A percentile compares a stretch with the other conserved stretches of the same genome.
phyloP scores from a whole-genome alignment of 2,329 filamentous ascomycete genomes.

The Fusarium verticillioides region DNA sequence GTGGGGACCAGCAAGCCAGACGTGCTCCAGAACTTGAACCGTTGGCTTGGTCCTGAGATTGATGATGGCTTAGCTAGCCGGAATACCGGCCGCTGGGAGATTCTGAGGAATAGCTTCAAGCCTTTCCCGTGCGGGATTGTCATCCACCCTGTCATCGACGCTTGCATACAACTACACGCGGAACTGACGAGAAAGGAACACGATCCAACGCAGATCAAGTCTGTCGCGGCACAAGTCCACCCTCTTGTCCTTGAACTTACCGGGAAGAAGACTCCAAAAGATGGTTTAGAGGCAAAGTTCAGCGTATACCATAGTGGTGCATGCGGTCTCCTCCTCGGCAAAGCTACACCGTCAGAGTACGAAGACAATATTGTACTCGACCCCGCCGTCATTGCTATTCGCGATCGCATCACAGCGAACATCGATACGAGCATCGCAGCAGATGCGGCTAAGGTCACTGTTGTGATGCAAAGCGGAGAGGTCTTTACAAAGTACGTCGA shows the following conservation, averaged over 20 bases:
- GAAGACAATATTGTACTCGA: background rate
- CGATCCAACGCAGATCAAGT: background rate
- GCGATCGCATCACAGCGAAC: background rate
- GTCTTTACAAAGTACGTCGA: background rate
- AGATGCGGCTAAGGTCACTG: background rate
- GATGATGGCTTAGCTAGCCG: background rate
- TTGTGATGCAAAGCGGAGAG: rapidly evolving
- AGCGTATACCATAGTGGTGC: constrained; percentile 11
- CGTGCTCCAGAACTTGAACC: background rate
- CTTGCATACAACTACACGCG: background rate
- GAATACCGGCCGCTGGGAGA: background rate
- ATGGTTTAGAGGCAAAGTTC: constrained; percentile 1
- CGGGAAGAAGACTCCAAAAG: background rate
- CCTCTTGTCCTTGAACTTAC: background rate
- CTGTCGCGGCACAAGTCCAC: background rate
- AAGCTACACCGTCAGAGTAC: background rate
- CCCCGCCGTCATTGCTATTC: background rate
- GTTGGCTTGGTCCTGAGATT: background rate
- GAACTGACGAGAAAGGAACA: background rate
- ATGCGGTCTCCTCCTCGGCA: background rate
- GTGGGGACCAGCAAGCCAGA: background rate
- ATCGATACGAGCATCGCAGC: background rate
- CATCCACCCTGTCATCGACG: background rate
- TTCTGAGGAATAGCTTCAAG: constrained; percentile 2
- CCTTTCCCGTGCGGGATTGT: background rate